These are phyloP conservation scores for Plasmodium reichenowi DNA, from an alignment of 169 alveolate species.

Conservation along the genomic window DNA sequence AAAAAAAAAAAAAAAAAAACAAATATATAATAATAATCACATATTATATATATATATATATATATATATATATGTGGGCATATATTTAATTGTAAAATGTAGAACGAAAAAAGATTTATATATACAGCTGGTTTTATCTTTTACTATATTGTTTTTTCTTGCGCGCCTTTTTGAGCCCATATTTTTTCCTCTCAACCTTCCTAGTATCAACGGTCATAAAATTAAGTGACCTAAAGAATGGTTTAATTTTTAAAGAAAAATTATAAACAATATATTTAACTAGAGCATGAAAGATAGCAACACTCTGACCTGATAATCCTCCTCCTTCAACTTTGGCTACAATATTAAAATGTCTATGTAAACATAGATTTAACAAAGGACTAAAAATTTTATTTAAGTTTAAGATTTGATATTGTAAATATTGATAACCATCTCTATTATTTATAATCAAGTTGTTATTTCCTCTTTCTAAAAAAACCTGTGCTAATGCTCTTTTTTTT, in stretches of 20 bases:
- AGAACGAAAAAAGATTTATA: background rate
- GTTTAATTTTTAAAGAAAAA: conserved; percentile 81
- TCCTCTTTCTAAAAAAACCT: conserved; percentile 86
- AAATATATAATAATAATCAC: too few species aligned
- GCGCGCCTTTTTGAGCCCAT: conserved; percentile 21
- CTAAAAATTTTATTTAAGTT: conserved; percentile 81
- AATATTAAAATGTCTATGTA: conserved; percentile 81
- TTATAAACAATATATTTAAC: conserved; percentile 79
- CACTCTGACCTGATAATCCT: conserved; percentile 85
- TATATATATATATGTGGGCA: background rate
- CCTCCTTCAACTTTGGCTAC: conserved; percentile 85
- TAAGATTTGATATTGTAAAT: conserved; percentile 80
- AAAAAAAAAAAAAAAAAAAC: too few species aligned
- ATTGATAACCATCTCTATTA: conserved; percentile 86
- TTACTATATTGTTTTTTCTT: conserved; percentile 30
- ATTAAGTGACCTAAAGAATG: conserved; percentile 57
- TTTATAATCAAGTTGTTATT: conserved; percentile 84
- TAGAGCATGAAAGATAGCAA: conserved; percentile 86
- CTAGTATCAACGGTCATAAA: conserved; percentile 72
- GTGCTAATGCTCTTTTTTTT: conserved; percentile 76
- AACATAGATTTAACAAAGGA: conserved; percentile 78
- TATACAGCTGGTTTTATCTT: background rate
- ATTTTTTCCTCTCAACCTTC: conserved; percentile 49
- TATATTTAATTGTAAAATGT: background rate
- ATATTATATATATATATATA: background rate